Base-by-base conservation (phyloP, 2,329 filamentous ascomycete species). In the Pseudogymnoascus sp. region DNA sequence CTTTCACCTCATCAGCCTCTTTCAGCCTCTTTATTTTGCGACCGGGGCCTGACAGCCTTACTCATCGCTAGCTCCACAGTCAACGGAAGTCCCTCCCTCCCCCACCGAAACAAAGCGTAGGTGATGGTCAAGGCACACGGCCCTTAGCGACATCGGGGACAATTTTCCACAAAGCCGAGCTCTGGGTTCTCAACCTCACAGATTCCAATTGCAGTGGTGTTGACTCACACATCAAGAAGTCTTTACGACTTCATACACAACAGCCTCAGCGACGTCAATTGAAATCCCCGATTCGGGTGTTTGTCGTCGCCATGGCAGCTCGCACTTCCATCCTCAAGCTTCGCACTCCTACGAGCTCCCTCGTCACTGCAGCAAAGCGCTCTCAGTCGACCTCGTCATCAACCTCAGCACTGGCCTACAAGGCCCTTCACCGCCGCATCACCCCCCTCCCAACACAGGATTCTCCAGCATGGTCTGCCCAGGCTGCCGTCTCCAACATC, bases 401-500 rank as follows among this genome's bases (percentile, higher is more conserved):
- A 62, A 98, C 93, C 69, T 95, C 92, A 63, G 93, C 95, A 67
- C 86, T 98, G 67, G 93, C 93, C 72, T 98, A 98, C 86, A 99
- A 99, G 82, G 91, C 93, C 64, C 85, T 98, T 67, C 93, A 96
- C 74, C 90, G 92, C 72, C 91, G 93, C 68, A 90, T 93, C 65
- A 89, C 90, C 19, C 90, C 93, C 66, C 86, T 92, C 22, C 90
- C 96, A 62, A 89, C 91, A 62, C 88, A 85, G 68, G 86, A 90
- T 69, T 82, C 89, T 63, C 83, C 89, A 28, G 88, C 90, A 37
- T 91, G 91, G 82, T 96, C 93, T 73, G 93, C 93, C 38, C 93
- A 95, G 70, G 91, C 95, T 16, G 95, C 95, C 69, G 95, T 99
- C 68, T 96, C 91, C 74, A 96, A 93, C 76, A 99, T 99, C 74